These are phyloP conservation scores for Lecanosticta acicola DNA, from an alignment of 2,329 filamentous ascomycete genomes.

Conservation along the genomic window DNA sequence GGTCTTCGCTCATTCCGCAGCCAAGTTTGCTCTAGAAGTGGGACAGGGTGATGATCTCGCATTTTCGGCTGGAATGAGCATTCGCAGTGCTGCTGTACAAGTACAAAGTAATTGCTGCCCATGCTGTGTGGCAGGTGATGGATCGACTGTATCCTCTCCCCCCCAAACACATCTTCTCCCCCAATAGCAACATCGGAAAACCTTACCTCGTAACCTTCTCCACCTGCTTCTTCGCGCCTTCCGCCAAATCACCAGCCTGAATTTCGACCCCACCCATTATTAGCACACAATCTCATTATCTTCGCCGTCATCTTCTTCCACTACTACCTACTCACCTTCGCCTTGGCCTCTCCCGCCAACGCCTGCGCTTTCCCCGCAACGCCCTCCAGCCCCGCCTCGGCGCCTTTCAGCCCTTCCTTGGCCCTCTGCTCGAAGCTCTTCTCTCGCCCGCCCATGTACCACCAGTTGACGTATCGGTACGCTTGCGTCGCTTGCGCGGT, in stretches of 20 bases:
- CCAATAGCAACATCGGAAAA: not conserved
- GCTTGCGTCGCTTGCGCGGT: constrained; percentile 55
- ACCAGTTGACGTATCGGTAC: constrained; percentile 58
- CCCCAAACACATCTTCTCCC: not conserved
- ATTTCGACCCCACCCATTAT: constrained; percentile 1
- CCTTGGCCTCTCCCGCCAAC: constrained; percentile 14
- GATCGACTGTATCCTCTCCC: too few relatives aligned
- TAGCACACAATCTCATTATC: not conserved
- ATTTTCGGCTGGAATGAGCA: too few relatives aligned
- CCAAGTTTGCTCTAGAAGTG: too few relatives aligned
- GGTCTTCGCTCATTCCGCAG: too few relatives aligned
- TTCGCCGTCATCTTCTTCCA: not conserved
- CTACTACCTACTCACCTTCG: not conserved
- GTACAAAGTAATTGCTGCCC: too few relatives aligned
- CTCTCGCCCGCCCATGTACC: constrained; percentile 47
- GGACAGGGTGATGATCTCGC: too few relatives aligned
- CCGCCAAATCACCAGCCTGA: constrained; percentile 19
- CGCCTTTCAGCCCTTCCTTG: constrained; percentile 32
- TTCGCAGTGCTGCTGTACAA: too few relatives aligned
- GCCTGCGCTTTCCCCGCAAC: constrained; percentile 27
- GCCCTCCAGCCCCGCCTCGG: constrained; percentile 21
- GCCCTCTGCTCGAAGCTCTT: constrained; percentile 35
- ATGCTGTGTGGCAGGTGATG: too few relatives aligned
- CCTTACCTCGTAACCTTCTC: constrained; percentile 21
- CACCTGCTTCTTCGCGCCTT: constrained; percentile 23